Base-by-base conservation (phyloP, 2,329 filamentous ascomycete genomes). In the Aspergillus pseudonomiae region DNA sequence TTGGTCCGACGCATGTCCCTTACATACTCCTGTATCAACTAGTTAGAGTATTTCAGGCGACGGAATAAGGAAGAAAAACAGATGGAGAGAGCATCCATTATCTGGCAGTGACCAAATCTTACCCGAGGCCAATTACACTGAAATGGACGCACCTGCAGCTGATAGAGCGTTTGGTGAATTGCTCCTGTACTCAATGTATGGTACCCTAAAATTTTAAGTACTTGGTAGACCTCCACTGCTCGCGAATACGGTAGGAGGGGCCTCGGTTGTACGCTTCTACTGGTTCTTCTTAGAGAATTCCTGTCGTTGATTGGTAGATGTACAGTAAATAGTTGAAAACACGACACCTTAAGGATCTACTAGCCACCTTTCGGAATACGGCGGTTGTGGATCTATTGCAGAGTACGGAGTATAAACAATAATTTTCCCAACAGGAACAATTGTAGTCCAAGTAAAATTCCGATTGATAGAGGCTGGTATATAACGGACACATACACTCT, bases 161-260 rank as follows among this genome's bases (percentile, higher is more conserved):
- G 19, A 36, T n/a, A 1, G 19, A 53, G 48, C 9, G 28, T n/a
- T 54, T 14, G 30, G 30, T 54, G 52, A 30, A 36, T 54, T 54
- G 11, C n/a, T n/a, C 11, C 21, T 36, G 30, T 54, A 30, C 4
- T 54, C 11, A 54, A 16, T 2, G 16, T 54, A 21, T 16, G 52
- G 32, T 55, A 41, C 52, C 52, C 52, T 55, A 55, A 55, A 36
- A 28, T 36, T 55, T 52, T 55, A 36, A 55, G 52, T 55, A 26
- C n/a, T 39, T n/a, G 52, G 52, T 55, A 55, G 32, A 4, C 12
- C 52, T 55, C 52, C 52, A 55, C 52, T 55, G 14, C n/a, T 36
- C 52, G 19, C 52, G 21, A 55, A 55, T 55, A n/a, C n/a, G 52
- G 34, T 39, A 39, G 32, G 52, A 55, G 52, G 52, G 52, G 52